A percentile compares a stretch with the other conserved stretches of the same genome.
These are phyloP conservation scores for Schoenoplectus triqueter DNA, from an alignment of 202 grass and related monocot genomes.

Conservation along the genomic window DNA sequence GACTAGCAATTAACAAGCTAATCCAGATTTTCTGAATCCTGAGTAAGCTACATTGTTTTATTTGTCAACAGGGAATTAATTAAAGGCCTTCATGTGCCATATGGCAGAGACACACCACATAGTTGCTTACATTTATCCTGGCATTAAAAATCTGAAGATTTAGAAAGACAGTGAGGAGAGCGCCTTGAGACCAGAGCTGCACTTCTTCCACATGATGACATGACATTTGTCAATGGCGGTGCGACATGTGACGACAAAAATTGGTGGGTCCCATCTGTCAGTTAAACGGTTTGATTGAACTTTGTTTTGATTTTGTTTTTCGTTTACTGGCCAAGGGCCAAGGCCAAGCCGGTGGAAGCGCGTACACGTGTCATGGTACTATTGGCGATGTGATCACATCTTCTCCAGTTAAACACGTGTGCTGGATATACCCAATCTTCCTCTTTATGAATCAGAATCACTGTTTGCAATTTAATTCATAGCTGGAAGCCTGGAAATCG, in stretches of 20 bases:
- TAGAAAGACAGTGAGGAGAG: not conserved
- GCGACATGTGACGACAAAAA: not conserved
- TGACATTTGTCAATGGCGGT: not conserved
- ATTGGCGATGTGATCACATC: not conserved
- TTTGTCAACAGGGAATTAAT: not conserved
- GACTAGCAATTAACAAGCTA: not conserved
- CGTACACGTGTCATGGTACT: not conserved
- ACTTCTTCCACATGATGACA: not conserved
- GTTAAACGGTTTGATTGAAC: not conserved
- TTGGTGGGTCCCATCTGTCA: not conserved
- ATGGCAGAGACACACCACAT: not conserved
- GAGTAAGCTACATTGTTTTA: not conserved
- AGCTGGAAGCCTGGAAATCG: not conserved
- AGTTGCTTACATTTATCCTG: not conserved
- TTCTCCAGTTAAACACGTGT: not conserved
- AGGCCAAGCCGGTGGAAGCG: not conserved
- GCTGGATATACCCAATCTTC: not conserved
- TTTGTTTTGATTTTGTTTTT: not conserved
- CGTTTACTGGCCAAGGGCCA: not conserved
- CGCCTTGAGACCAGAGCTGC: conserved; percentile 7
- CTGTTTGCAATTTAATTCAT: not conserved
- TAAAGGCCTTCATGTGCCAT: not conserved
- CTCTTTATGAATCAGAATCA: not conserved
- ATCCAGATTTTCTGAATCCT: not conserved
- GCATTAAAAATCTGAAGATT: not conserved